phyloP scores from a whole-genome alignment of 1,284 basidiomycete genomes.

The Ceraceosorus guamensis region DNA sequence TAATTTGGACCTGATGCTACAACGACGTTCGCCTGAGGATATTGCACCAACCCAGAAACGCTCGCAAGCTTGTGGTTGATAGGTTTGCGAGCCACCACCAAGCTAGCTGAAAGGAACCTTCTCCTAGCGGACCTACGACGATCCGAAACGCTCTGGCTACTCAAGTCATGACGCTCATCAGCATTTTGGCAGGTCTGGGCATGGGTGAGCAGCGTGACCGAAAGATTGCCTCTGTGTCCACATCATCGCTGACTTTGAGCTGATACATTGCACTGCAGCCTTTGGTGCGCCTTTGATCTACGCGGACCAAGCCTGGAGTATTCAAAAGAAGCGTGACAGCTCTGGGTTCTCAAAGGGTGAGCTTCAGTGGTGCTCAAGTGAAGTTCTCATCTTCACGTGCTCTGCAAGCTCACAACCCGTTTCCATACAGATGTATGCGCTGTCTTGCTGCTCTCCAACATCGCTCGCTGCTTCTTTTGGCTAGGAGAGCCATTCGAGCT shows the following conservation, averaged over 20 bases:
- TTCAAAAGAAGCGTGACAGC: slow-evolving; percentile 58
- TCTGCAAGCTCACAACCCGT: not conserved
- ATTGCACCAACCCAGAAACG: too few relatives aligned
- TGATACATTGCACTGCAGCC: slow-evolving; percentile 3
- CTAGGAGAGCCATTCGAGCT: slow-evolving; percentile 66
- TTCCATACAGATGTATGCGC: slow-evolving; percentile 24
- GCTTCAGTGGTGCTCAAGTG: not conserved
- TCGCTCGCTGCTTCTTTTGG: slow-evolving; percentile 61
- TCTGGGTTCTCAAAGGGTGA: slow-evolving; percentile 63
- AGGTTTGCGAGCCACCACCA: too few relatives aligned
- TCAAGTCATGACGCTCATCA: not conserved
- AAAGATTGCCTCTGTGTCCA: not conserved
- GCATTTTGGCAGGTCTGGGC: slow-evolving; percentile 1
- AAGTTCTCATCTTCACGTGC: not conserved
- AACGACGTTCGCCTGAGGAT: too few relatives aligned
- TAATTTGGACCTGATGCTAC: too few relatives aligned
- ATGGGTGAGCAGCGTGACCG: slow-evolving; percentile 3
- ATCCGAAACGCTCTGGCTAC: too few relatives aligned
- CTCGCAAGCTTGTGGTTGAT: too few relatives aligned
- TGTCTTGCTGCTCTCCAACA: slow-evolving; percentile 37
- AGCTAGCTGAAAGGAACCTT: too few relatives aligned
- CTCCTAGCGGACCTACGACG: too few relatives aligned
- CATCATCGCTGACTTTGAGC: not conserved
- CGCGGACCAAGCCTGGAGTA: slow-evolving; percentile 26
- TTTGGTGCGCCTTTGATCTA: slow-evolving; percentile 39